Percentiles rank a stretch among this genome's conserved stretches.
Evolutionary conservation across 306 rosid species (phyloP).

Genomic region (Acacia confusa): DNA sequence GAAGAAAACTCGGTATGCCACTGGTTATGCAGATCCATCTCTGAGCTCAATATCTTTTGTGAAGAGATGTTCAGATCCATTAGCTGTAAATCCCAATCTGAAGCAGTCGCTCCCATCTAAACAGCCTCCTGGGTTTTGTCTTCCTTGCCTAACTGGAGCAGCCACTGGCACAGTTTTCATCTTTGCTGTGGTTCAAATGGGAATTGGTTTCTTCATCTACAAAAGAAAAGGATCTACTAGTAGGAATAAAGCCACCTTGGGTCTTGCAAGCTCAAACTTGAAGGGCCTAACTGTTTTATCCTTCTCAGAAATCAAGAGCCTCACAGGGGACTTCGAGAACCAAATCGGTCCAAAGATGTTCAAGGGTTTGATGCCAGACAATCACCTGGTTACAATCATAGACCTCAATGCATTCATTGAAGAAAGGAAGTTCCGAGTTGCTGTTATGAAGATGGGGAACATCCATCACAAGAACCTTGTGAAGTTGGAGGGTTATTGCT

Average conservation of each 20-base stretch:
- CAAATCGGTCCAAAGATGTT: constrained; percentile 62
- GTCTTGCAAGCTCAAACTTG: constrained; percentile 42
- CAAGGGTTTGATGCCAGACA: constrained; percentile 57
- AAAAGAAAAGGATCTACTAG: constrained; percentile 38
- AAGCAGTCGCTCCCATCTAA: constrained; percentile 25
- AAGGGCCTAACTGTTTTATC: constrained; percentile 58
- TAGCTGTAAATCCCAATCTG: constrained; percentile 59
- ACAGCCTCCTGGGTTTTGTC: constrained; percentile 40
- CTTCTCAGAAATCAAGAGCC: constrained; percentile 59
- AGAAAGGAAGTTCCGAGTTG: constrained; percentile 67
- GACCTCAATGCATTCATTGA: constrained; percentile 53
- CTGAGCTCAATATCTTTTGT: constrained; percentile 62
- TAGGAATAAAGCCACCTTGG: constrained; percentile 39
- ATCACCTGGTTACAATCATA: constrained; percentile 50
- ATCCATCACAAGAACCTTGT: constrained; percentile 74
- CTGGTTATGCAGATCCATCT: constrained; percentile 70
- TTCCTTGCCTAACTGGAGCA: constrained; percentile 63
- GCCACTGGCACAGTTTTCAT: constrained; percentile 54
- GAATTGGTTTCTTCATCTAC: constrained; percentile 51
- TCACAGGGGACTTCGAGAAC: constrained; percentile 55
- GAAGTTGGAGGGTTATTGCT: constrained; percentile 82
- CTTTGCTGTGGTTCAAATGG: constrained; percentile 55
- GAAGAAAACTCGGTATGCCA: constrained; percentile 52
- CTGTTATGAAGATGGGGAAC: constrained; percentile 57
- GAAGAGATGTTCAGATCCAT: constrained; percentile 65